Conservation (phyloP, 495 filamentous ascomycete species). For the Talaromyces stipitatus region DNA sequence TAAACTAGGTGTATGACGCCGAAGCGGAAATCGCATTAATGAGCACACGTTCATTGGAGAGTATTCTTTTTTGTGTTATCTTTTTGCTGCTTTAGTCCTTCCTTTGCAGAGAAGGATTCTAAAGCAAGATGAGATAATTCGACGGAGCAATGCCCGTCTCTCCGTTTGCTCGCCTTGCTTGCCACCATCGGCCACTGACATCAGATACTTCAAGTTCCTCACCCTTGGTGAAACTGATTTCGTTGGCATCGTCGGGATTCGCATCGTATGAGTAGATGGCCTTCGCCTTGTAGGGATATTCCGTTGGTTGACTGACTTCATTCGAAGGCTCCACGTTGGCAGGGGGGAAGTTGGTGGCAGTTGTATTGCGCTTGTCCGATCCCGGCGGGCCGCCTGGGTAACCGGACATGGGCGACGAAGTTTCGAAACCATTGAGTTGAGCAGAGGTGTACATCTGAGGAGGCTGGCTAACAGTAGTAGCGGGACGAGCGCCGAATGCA, state of each 20-base stretch:
- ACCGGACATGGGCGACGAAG: conserved; percentile 82
- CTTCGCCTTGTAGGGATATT: conserved; percentile 95
- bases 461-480: conserved; percentile 67
- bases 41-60: conserved; percentile 10
- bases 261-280: conserved; percentile 98
- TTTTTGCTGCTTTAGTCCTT: neutral
- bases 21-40: conserved; percentile 18
- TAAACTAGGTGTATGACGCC: conserved; percentile 23
- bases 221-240: conserved; percentile 94
- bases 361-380: conserved; percentile 47
- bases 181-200: conserved; percentile 97
- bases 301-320: conserved; percentile 74
- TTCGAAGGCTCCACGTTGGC: conserved; percentile 27
- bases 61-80: neutral
- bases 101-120: conserved; percentile 22
- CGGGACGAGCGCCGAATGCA: conserved; percentile 55
- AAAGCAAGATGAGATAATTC: conserved; percentile 97
- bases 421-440: conserved; percentile 92
- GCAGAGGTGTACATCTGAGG: conserved; percentile 98
- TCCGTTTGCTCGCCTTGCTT: conserved; percentile 83
- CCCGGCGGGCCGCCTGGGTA: conserved; percentile 59
- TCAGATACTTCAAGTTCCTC: conserved; percentile 96
- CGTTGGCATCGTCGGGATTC: conserved; percentile 95
- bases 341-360: conserved; percentile 47
- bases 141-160: conserved; percentile 96